Base-by-base conservation (phyloP, 345 rosid species). In the Camelina hispida region DNA sequence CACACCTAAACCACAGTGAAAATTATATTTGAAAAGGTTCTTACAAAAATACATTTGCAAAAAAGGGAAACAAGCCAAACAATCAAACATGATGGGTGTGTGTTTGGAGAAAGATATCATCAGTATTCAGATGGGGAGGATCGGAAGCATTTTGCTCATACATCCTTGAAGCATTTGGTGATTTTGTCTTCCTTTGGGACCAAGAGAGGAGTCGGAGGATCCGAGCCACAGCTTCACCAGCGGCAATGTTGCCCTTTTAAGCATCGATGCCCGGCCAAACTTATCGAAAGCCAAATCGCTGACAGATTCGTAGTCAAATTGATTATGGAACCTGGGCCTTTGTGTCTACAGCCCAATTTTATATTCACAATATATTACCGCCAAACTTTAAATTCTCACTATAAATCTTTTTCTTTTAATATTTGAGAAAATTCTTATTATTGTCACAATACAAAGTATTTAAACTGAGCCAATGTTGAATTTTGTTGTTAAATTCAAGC, bases 131-230 rank as follows among this genome's bases (percentile, higher is more conserved):
- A 77, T 1, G 94, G 93, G 14, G 95, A 6, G 28, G 28, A 25
- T 25, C 28, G 28, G 28, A 25, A 3, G 28, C 28, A 25, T 25
- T 25, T 25, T 25, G 28, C 28, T 25, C 28, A 4, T 25, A 25
- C 28, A 25, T 25, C 93, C 86, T 66, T 89, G 96, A 67, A 94
- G 93, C 88, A 25, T 25, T 25, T 25, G 3, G 28, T 25, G 28
- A 94, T 91, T 84, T 94, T 91, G 71, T 94, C 95, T 97, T 47
- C 98, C 97, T 56, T 91, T 94, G 69, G 97, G 97, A 3, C 97
- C 97, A 38, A 94, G 91, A 4, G 96, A 94, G 44, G 96, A 88
- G n/a, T 9, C 97, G 88, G 68, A 91, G 93, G 79, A n/a, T n/a
- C n/a, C n/a, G 79, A 81, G 96, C 88, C 12, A 91, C 97, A 0